Conservation (phyloP, 208 protist species). For the Trypanosoma rangeli region DNA sequence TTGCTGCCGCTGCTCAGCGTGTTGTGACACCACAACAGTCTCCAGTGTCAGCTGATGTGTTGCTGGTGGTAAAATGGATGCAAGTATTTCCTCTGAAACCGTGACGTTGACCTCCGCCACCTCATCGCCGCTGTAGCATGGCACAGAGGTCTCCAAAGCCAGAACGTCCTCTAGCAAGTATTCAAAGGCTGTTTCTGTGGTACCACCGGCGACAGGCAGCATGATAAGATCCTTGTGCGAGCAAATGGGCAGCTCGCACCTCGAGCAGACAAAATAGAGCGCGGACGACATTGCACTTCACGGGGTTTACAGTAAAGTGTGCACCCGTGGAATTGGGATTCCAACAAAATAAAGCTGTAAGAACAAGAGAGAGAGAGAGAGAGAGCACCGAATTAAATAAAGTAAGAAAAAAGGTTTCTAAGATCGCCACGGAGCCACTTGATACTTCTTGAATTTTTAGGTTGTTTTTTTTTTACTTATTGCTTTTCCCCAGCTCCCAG, state of each 20-base stretch:
- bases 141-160: conserved; percentile 58
- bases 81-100: conserved; percentile 63
- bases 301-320: background rate
- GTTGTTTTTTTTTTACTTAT: background rate
- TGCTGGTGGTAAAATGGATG: conserved; percentile 47
- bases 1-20: conserved; percentile 31
- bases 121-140: conserved; percentile 82
- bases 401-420: conserved; percentile 1
- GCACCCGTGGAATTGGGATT: no score
- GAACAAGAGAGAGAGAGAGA: no score
- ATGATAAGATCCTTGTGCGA: conserved; percentile 46
- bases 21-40: conserved; percentile 55
- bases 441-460: background rate
- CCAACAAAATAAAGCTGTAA: no score
- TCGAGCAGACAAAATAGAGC: conserved; percentile 72
- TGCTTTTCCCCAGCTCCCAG: background rate
- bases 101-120: conserved; percentile 42
- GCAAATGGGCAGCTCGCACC: conserved; percentile 84
- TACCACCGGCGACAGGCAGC: conserved; percentile 35
- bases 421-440: no score
- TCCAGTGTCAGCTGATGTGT: conserved; percentile 61
- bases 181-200: conserved; percentile 60
- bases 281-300: conserved; percentile 7
- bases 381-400: conserved; percentile 4
- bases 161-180: conserved; percentile 79